A percentile compares a stretch with the other conserved stretches of the same genome.
Conservation (phyloP, 2,329 filamentous ascomycete species). For the Penicillium frequentans region DNA sequence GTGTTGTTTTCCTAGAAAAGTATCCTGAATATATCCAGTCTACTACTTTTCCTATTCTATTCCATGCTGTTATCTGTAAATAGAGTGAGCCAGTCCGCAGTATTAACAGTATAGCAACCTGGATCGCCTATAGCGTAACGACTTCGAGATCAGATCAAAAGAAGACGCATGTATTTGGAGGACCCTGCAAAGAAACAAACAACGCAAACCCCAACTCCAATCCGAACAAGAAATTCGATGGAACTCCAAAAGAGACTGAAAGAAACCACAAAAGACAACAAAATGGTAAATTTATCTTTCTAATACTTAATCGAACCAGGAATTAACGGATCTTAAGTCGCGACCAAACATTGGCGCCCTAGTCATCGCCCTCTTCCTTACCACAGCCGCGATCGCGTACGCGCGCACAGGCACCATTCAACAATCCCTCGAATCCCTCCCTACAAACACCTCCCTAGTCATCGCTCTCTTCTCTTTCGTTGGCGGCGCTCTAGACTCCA, state of each 20-base stretch:
- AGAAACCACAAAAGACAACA: not conserved
- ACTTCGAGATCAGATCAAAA: too few relatives aligned
- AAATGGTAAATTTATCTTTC: not conserved
- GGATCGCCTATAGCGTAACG: not conserved
- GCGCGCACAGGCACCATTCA: not conserved
- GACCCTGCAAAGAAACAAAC: not conserved
- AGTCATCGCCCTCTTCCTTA: not conserved
- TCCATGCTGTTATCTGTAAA: not conserved
- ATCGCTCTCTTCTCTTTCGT: not conserved
- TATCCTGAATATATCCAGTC: not conserved
- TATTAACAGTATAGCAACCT: too few relatives aligned
- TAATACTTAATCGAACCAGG: not conserved
- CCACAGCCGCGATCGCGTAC: not conserved
- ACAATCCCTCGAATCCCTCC: conserved; percentile 1
- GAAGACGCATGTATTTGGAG: too few relatives aligned
- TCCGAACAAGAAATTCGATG: not conserved
- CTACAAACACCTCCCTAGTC: not conserved
- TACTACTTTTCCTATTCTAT: not conserved
- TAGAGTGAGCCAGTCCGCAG: not conserved
- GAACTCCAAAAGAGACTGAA: not conserved
- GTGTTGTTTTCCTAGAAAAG: not conserved
- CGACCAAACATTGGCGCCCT: not conserved
- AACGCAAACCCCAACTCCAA: not conserved
- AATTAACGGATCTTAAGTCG: not conserved
- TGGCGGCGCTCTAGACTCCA: not conserved